Base-by-base conservation (phyloP, 805 yeast species). In the Grigorovia transvaalensis region DNA sequence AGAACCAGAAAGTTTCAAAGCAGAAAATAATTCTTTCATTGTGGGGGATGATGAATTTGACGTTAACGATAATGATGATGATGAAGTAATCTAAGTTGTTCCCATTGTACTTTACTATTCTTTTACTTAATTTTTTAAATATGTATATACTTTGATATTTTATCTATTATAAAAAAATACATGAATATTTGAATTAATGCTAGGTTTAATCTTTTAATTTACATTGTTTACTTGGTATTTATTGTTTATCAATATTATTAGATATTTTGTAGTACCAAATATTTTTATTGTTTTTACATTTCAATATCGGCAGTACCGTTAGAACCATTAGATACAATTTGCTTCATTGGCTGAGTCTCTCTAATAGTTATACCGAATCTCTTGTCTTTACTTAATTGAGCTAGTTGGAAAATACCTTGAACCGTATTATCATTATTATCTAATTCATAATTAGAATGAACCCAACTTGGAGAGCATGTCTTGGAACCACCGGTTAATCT, bases 1-100 rank as follows among this genome's bases (percentile, higher is more conserved):
- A 50, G 84, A 89, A 30, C 96, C 96, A 18, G 85, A 79, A 52
- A 87, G 84, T 69, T 87, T 88, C 86, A 85, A 77, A 60, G 70
- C 75, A 42, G 81, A 73, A 45, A 73, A 74, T n/a, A 73, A 65
- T 43, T 66, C 69, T 7, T 53, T 71, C 17, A 57, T 67, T 17
- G 65, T 64, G 38, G 73, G 68, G 29, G 72, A 66, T 19, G 73
- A 70, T 42, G 74, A 69, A 48, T 58, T 57, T 41, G 59, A 54
- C 46, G 58, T 56, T 41, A 49, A 38, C 18, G 51, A 45, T 17
- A 45, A 44, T 38, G 53, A 47, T 33, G 57, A 48, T 38, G 55
- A 54, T 45, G 57, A 54, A 23, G 27, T 23, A 23, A 23, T 23
- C 27, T 23, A 23, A 23, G 3, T 23, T 23, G 27, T 23, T 23